Base-by-base conservation (phyloP, 1,139 yeast species). In the Blastobotrys petasosporus region DNA sequence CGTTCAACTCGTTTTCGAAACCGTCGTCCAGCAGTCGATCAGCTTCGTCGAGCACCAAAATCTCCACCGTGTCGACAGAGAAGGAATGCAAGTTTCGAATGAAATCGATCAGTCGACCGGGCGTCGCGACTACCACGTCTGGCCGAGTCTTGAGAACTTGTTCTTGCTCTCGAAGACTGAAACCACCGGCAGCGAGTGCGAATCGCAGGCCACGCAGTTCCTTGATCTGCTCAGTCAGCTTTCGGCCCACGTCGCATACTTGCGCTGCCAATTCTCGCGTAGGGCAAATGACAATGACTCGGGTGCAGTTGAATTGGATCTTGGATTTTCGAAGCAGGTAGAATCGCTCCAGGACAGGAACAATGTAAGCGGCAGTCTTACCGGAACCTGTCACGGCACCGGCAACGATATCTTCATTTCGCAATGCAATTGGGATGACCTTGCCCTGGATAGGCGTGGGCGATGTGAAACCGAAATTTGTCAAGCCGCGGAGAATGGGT, bases 371-470 rank as follows among this genome's bases (percentile, higher is more conserved):
- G 4, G 97, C 98, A 15, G 99, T 94, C 65, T 92, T 92, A 77
- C 99, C 99, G 32, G 97, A 88, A 70, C 99, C 99, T 2, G 99
- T 92, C 25, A 86, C 95, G 32, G 98, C 98, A 71, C 97, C 97
- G n/a, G 98, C 99, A 56, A 92, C 96, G 45, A 92, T 79, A 65
- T 87, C 96, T 61, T 86, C 90, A 57, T 98, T 98, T 54, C 85
- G 67, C 38, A 92, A 73, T 0, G 97, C 96, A 47, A 90, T 81
- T 8, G 99, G 98, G 53, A 92, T 88, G 11, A 95, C 80, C 1
- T 96, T 87, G 48, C 92, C 75, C 69, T 92, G 98, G 70, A 94
- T 86, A 12, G 97, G 95, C 0, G 97, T 85, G 11, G 98, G 98
- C 43, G 76, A 76, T 10, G 81, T 64, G 64, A 90, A 94, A 3